Evolutionary conservation across 345 rosid species (phyloP).

Genomic region (Anacardium occidentale): DNA sequence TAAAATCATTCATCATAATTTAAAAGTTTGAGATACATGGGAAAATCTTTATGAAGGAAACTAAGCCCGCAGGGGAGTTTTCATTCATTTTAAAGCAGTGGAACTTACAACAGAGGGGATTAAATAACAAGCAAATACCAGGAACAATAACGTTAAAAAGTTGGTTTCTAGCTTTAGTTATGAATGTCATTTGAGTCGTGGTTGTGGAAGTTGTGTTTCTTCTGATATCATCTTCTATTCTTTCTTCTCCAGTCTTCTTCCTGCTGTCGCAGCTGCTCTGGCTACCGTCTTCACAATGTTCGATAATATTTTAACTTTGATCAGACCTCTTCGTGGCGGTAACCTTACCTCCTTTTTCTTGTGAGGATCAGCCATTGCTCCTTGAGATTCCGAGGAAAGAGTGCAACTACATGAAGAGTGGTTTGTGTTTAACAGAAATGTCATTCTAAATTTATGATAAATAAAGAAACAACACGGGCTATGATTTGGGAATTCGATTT

Average conservation of each 20-base stretch:
- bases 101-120: neutral
- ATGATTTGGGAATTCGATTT: neutral
- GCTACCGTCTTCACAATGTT: constrained; percentile 15
- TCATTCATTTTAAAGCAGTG: neutral
- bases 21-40: neutral
- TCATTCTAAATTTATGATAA: neutral
- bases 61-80: neutral
- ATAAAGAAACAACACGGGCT: neutral
- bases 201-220: neutral
- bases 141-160: neutral
- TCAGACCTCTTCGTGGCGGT: constrained; percentile 40
- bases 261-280: neutral
- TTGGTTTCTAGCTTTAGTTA: neutral
- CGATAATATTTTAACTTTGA: constrained; percentile 27
- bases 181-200: neutral
- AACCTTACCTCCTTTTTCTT: constrained; percentile 13
- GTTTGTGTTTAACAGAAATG: neutral
- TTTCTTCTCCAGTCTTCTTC: constrained; percentile 15
- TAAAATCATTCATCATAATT: neutral
- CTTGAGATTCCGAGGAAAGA: neutral
- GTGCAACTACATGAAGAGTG: neutral
- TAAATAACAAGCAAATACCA: neutral
- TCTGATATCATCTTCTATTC: constrained; percentile 4
- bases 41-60: neutral
- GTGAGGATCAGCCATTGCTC: constrained; percentile 13